These are phyloP conservation scores for Ophiostoma himal-ulmi DNA, from an alignment of 2,329 filamentous ascomycete genomes.

Conservation along the genomic window DNA sequence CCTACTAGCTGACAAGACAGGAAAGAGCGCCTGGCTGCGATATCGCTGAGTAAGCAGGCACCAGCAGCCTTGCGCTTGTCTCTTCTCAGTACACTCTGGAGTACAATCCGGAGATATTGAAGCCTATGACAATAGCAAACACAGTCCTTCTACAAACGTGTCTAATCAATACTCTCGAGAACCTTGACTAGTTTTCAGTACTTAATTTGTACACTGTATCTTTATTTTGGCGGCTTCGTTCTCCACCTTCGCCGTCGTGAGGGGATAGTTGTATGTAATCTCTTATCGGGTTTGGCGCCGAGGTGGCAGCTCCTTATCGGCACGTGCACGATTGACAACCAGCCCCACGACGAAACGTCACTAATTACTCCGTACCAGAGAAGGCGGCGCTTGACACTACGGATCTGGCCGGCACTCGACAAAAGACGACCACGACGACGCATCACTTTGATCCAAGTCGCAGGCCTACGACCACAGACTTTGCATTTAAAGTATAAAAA, in stretches of 20 bases:
- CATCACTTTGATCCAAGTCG: background rate
- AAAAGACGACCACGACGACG: background rate
- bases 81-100: background rate
- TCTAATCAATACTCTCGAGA: background rate
- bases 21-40: background rate
- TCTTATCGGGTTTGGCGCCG: background rate
- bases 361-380: background rate
- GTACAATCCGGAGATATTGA: background rate
- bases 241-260: background rate
- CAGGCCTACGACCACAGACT: background rate
- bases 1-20: background rate
- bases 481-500: background rate
- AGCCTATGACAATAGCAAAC: background rate
- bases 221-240: background rate
- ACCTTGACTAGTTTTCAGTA: background rate
- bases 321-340: background rate
- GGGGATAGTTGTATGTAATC: background rate
- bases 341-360: constrained; percentile 12
- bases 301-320: background rate
- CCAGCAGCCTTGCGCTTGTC: background rate
- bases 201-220: background rate
- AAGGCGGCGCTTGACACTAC: background rate
- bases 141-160: background rate
- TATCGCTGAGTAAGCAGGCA: background rate
- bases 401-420: background rate